Evolutionary conservation across 2,329 filamentous ascomycete species (phyloP), one percentile per base, ranked within the genome.

Genomic region (Neofusicoccum kwambonambiense): DNA sequence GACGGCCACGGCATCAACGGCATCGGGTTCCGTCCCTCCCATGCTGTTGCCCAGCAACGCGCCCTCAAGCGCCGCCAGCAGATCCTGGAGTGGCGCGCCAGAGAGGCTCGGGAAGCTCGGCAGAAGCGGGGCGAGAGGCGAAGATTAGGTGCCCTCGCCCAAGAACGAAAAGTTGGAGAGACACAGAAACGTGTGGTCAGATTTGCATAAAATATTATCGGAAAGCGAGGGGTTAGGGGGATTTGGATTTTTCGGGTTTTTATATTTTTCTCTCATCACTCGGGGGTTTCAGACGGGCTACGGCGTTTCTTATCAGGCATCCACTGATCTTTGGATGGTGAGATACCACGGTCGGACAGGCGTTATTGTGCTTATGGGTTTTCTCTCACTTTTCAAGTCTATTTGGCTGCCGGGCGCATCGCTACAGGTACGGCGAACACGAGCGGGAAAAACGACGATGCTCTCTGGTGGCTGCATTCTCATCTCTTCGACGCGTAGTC

Each of bases 1-100:
- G 87, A 89, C 71, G 86, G 86, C 3, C 84, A 85, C 63, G 87
- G 87, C 4, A 83, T 89, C 67, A 88, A 89, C 69, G 87, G 87
- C 1, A 81, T 89, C 64, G 87, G 87, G 0, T 89, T 88, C 73
- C 82, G 81, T 65, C 86, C 87, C 3, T 88, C 86, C 1, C 81
- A 86, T 15, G 83, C 85, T 45, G 82, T 86, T 35, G 86, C 85
- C 1, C 84, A 84, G 75, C 82, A 82, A 15, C 77, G 86, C 54
- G 80, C 81, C 47, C 83, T 86, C 72, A 83, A 80, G 70, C 79
- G 87, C 64, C 81, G 83, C 71, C 83, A 84, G 73, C 87, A 89
- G 72, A 75, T 89, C 45, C 77, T 79, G 35, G 85, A 87, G 61
- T 89, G 86, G 84, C 84, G 82, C 69, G 80, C 77, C 45, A 78